Conservation (phyloP, 441 rosid genomes). For the Kokia cookei region DNA sequence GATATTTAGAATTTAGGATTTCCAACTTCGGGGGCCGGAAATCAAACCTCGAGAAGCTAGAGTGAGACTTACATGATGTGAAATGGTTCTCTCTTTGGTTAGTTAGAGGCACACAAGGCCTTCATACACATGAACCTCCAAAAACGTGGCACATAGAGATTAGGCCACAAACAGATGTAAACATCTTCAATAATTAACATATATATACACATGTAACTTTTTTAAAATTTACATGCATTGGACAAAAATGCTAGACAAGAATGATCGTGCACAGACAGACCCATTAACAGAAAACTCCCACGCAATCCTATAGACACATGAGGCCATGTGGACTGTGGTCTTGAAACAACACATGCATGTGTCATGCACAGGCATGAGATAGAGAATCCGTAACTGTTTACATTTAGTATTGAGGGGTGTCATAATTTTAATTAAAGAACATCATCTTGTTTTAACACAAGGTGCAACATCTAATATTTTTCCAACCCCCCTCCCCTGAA, state of each 20-base stretch:
- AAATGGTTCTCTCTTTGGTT: background rate
- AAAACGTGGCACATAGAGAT: background rate
- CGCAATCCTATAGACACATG: background rate
- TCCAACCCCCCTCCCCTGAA: background rate
- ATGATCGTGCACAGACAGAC: background rate
- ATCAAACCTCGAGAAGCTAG: background rate
- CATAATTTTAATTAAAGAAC: background rate
- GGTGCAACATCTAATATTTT: background rate
- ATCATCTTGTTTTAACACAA: background rate
- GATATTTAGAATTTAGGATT: background rate
- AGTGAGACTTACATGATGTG: background rate
- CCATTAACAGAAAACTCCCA: background rate
- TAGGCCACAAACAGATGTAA: background rate
- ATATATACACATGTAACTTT: too few relatives aligned
- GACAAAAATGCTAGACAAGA: background rate
- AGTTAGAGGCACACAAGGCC: background rate
- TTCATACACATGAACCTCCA: background rate
- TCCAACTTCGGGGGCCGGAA: background rate
- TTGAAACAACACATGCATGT: background rate
- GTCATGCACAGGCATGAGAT: background rate
- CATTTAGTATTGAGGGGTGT: background rate
- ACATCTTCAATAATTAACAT: background rate
- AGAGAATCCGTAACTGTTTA: background rate
- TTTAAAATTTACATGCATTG: background rate
- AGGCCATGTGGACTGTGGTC: too few relatives aligned